Conservation (phyloP, 176 grass and related monocot genomes). For the Aegilops umbellulata region DNA sequence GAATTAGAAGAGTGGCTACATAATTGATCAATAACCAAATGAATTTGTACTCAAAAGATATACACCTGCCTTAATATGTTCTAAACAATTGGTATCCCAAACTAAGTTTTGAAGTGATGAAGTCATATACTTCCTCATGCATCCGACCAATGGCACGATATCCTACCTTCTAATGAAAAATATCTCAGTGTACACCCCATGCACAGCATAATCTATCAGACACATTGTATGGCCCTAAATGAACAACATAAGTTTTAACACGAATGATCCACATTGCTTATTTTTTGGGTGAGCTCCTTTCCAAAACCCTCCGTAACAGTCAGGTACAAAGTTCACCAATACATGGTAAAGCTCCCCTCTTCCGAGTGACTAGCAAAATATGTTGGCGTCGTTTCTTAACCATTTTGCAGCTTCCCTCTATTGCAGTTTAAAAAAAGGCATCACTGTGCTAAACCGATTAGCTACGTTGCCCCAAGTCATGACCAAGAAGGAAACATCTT, state of each 20-base stretch:
- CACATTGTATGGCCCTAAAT: not conserved
- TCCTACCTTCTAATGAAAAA: not conserved
- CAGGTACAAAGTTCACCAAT: not conserved
- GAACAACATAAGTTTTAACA: not conserved
- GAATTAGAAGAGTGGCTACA: not conserved
- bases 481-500: not conserved
- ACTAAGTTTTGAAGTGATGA: not conserved
- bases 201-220: not conserved
- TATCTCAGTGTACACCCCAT: not conserved
- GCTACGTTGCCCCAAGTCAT: not conserved
- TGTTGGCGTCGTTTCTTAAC: not conserved
- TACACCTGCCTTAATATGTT: not conserved
- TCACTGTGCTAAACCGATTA: not conserved
- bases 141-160: not conserved
- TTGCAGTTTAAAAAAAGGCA: not conserved
- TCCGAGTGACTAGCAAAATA: not conserved
- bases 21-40: not conserved
- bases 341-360: not conserved
- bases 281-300: not conserved
- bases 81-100: not conserved
- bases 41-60: not conserved
- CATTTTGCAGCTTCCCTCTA: not conserved
- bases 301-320: not conserved
- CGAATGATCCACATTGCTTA: not conserved
- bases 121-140: not conserved